phyloP scores from a whole-genome alignment of 2,329 filamentous ascomycete species.

The Calycina marina region DNA sequence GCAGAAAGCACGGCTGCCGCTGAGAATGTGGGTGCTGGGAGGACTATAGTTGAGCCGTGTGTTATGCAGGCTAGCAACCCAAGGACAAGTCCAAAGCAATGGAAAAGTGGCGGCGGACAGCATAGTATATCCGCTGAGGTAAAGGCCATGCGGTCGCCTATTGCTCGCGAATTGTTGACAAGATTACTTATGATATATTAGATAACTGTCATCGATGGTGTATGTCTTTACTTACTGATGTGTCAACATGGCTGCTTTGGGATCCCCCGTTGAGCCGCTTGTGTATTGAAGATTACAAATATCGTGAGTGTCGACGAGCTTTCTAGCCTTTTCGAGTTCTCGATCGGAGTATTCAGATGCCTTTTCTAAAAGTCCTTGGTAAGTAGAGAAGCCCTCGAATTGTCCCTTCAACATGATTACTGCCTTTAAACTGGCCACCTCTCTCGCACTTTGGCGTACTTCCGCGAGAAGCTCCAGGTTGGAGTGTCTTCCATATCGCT shows the following conservation, averaged over 20 bases:
- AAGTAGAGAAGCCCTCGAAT: conserved; percentile 40
- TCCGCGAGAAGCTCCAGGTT: conserved; percentile 44
- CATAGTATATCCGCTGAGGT: conserved; percentile 54
- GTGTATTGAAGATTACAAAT: conserved; percentile 66
- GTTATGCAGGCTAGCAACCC: conserved; percentile 59
- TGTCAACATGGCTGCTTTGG: conserved; percentile 63
- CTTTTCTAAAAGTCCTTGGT: conserved; percentile 41
- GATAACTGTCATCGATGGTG: no score
- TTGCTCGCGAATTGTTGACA: conserved; percentile 15
- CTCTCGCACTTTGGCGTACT: conserved; percentile 30
- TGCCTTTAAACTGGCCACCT: conserved; percentile 28
- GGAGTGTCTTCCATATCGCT: conserved; percentile 49
- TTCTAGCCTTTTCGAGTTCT: conserved; percentile 36
- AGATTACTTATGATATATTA: conserved; percentile 10
- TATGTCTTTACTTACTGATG: conserved; percentile 21
- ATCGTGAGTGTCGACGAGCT: conserved; percentile 45
- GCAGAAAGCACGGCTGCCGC: conserved; percentile 49
- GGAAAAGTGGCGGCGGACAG: conserved; percentile 73
- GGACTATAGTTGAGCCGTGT: conserved; percentile 63
- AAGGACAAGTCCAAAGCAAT: conserved; percentile 70
- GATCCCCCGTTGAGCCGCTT: conserved; percentile 56
- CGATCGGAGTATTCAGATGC: conserved; percentile 35
- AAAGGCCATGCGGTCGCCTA: conserved; percentile 32
- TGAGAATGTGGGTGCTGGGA: conserved; percentile 62
- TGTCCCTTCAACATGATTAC: conserved; percentile 47